Conservation (phyloP, 768 basidiomycete species). For the Mycena rosella region DNA sequence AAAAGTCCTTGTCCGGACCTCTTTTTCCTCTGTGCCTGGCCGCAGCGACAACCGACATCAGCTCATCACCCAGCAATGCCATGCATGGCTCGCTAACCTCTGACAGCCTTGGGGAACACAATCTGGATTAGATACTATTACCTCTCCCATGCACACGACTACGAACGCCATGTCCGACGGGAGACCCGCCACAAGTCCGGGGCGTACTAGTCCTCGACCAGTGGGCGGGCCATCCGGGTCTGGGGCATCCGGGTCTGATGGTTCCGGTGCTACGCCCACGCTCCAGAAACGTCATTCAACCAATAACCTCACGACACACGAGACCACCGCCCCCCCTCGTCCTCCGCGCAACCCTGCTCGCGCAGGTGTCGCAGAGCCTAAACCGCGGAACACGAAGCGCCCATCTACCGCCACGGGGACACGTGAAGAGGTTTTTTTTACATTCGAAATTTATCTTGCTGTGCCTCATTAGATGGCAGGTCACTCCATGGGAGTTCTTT, state of each 20-base stretch:
- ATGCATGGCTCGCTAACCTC: neutral
- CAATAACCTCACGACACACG: slow-evolving; percentile 27
- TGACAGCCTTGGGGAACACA: neutral
- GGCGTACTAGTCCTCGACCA: neutral
- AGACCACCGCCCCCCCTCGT: slow-evolving; percentile 41
- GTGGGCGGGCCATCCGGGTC: neutral
- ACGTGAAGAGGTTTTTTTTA: slow-evolving; percentile 46
- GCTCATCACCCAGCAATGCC: neutral
- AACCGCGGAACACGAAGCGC: slow-evolving; percentile 30
- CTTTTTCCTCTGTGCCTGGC: too few species aligned
- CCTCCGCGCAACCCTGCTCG: slow-evolving; percentile 52
- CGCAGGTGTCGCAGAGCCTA: neutral
- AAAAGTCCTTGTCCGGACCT: too few species aligned
- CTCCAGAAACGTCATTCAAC: slow-evolving; percentile 51
- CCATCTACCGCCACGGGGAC: slow-evolving; percentile 47
- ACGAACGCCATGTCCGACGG: slow-evolving; percentile 14
- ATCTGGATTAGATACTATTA: too few species aligned
- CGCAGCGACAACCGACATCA: neutral
- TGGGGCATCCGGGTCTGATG: neutral
- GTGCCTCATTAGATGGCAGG: too few species aligned
- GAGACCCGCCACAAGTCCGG: slow-evolving; percentile 32
- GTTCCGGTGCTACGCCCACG: slow-evolving; percentile 12
- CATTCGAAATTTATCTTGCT: too few species aligned
- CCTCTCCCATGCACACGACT: neutral
- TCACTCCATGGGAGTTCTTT: slow-evolving; percentile 46